Percentiles rank a stretch among this genome's conserved stretches.
phyloP scores from a whole-genome alignment of 2,329 filamentous ascomycete genomes.

The Fusarium sp. region DNA sequence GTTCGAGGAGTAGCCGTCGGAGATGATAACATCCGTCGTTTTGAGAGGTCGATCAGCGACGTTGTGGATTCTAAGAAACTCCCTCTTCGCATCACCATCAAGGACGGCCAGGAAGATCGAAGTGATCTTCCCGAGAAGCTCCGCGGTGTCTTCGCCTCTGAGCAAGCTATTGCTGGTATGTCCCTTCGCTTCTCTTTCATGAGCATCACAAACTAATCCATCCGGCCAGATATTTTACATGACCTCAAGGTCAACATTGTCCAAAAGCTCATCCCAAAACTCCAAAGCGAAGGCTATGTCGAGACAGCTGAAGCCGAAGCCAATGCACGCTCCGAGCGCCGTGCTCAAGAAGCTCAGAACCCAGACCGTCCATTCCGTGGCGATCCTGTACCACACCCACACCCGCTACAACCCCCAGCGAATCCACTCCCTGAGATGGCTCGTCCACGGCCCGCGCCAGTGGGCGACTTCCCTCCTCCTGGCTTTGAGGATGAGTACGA shows the following conservation, averaged over 20 bases:
- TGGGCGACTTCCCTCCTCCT: conserved; percentile 82
- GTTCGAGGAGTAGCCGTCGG: conserved; percentile 81
- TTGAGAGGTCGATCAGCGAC: conserved; percentile 77
- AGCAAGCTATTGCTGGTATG: conserved; percentile 66
- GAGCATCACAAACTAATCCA: neutral
- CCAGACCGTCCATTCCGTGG: conserved; percentile 47
- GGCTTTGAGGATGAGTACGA: conserved; percentile 95
- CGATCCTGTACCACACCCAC: conserved; percentile 61
- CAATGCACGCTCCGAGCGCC: conserved; percentile 52
- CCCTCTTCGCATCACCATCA: conserved; percentile 64
- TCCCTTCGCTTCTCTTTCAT: neutral
- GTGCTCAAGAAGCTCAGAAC: conserved; percentile 52
- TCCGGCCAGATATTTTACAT: conserved; percentile 66
- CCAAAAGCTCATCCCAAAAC: conserved; percentile 80
- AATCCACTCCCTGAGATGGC: conserved; percentile 71
- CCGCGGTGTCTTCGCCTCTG: conserved; percentile 76
- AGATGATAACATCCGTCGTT: conserved; percentile 81
- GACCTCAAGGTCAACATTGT: conserved; percentile 82
- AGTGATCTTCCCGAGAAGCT: conserved; percentile 58
- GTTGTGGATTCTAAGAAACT: conserved; percentile 71
- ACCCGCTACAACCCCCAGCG: conserved; percentile 71
- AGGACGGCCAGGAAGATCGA: conserved; percentile 59
- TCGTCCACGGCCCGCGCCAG: conserved; percentile 67
- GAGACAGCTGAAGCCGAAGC: conserved; percentile 60
- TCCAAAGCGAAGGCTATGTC: conserved; percentile 83